These are phyloP conservation scores for Cerrena zonata DNA, from an alignment of 1,284 basidiomycete genomes.

Conservation along the genomic window DNA sequence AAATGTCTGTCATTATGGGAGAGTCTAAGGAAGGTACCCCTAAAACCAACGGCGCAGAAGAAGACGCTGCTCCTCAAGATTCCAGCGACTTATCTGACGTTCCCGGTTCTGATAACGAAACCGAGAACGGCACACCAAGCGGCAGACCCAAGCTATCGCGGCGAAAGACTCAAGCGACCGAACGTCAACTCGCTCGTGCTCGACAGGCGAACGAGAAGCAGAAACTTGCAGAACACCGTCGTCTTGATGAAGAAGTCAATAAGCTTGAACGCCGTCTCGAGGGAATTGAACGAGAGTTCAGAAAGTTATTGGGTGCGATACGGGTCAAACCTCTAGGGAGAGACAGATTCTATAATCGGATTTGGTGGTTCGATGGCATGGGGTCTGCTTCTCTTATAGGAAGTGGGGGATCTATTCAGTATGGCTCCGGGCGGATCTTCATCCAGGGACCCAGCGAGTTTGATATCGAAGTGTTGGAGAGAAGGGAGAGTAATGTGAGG, in stretches of 20 bases:
- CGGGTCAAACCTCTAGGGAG: conserved; percentile 83
- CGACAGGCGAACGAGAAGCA: conserved; percentile 68
- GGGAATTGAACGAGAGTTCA: conserved; percentile 87
- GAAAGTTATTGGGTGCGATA: conserved; percentile 76
- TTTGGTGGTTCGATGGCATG: conserved; percentile 99
- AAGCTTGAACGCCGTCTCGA: conserved; percentile 76
- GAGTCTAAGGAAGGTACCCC: conserved; percentile 49
- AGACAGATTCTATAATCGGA: conserved; percentile 88
- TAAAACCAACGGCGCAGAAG: conserved; percentile 34
- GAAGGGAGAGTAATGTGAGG: conserved; percentile 51
- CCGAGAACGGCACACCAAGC: conserved; percentile 42
- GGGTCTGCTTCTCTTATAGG: conserved; percentile 76
- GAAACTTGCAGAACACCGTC: conserved; percentile 69
- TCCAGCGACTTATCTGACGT: conserved; percentile 68
- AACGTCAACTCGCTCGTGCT: conserved; percentile 68
- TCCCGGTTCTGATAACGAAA: conserved; percentile 37
- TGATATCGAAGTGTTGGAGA: conserved; percentile 64
- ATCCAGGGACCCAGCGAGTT: conserved; percentile 82
- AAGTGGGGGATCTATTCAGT: conserved; percentile 69
- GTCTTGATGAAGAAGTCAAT: conserved; percentile 82
- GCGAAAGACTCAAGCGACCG: conserved; percentile 60
- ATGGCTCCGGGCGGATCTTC: conserved; percentile 85
- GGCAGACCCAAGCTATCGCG: conserved; percentile 15
- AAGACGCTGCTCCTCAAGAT: conserved; percentile 55
- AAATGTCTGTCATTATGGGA: conserved; percentile 60